A percentile compares a stretch with the other conserved stretches of the same genome.
These are phyloP conservation scores for Scopulariopsis brevicaulis DNA, from an alignment of 2,329 filamentous ascomycete species.

Conservation along the genomic window DNA sequence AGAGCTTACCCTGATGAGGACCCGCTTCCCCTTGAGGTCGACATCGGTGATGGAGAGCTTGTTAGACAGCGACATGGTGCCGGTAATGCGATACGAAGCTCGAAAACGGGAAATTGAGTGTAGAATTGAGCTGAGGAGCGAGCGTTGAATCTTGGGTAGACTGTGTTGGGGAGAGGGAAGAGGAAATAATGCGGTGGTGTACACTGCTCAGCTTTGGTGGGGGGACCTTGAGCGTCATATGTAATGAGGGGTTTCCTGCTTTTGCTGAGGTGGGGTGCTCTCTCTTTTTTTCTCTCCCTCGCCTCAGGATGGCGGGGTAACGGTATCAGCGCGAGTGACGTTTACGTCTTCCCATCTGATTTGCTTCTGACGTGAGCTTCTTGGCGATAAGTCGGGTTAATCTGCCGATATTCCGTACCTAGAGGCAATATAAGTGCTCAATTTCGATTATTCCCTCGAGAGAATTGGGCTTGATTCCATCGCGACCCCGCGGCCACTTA, in stretches of 20 bases:
- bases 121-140: not conserved
- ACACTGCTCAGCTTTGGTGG: not conserved
- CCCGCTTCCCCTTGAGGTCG: constrained; percentile 95
- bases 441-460: not conserved
- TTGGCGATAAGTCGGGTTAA: not conserved
- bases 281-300: not conserved
- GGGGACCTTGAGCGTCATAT: not conserved
- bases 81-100: not conserved
- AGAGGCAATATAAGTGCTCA: not conserved
- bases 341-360: not conserved
- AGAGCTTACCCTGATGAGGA: constrained; percentile 80
- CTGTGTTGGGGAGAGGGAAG: not conserved
- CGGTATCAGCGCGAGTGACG: not conserved
- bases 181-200: not conserved
- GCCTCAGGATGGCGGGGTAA: constrained; percentile 1
- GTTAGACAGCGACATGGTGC: constrained; percentile 90
- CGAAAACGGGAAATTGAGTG: constrained; percentile 4
- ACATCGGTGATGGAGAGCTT: constrained; percentile 96
- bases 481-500: no score
- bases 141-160: not conserved
- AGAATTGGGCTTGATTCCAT: no score
- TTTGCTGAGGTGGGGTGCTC: not conserved
- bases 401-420: not conserved
- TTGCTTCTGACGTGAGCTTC: not conserved
- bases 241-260: constrained; percentile 2